These are phyloP conservation scores for Phaeosphaeria sp. DNA, from an alignment of 2,329 filamentous ascomycete genomes.

Conservation along the genomic window DNA sequence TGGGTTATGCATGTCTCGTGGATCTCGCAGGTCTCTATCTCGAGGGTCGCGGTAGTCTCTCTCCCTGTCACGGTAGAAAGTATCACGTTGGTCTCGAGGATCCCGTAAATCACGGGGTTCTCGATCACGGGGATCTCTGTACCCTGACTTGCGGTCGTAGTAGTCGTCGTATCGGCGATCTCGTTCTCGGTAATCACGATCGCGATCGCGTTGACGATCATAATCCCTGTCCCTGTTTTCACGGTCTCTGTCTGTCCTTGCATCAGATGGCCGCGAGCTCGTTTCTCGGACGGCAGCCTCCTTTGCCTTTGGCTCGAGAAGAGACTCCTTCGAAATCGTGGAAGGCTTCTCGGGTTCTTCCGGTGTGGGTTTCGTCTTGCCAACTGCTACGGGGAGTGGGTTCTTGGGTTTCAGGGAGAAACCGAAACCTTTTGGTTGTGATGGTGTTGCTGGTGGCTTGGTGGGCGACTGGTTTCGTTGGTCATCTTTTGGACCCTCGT, in stretches of 20 bases:
- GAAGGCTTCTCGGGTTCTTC: constrained; percentile 45
- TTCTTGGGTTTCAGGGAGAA: constrained; percentile 87
- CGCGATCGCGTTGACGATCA: constrained; percentile 27
- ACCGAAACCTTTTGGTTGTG: constrained; percentile 70
- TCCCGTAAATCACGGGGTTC: constrained; percentile 33
- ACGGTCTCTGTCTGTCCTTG: constrained; percentile 34
- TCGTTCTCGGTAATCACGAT: constrained; percentile 51
- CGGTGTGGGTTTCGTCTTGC: constrained; percentile 59
- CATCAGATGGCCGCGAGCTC: constrained; percentile 25
- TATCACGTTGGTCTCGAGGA: constrained; percentile 20
- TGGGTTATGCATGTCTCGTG: constrained; percentile 21
- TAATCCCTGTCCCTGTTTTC: constrained; percentile 27
- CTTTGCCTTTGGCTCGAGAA: constrained; percentile 48
- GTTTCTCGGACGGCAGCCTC: constrained; percentile 42
- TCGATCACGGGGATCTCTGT: constrained; percentile 38
- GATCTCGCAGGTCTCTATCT: constrained; percentile 21
- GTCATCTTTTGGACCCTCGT: constrained; percentile 61
- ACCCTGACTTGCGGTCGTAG: constrained; percentile 33
- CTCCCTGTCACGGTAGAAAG: constrained; percentile 19
- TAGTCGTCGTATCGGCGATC: constrained; percentile 43
- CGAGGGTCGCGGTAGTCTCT: constrained; percentile 12
- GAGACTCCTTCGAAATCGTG: constrained; percentile 47
- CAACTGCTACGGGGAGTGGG: constrained; percentile 61
- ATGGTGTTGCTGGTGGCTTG: constrained; percentile 58
- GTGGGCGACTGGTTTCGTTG: constrained; percentile 62